A percentile compares a stretch with the other conserved stretches of the same genome.
Conservation (phyloP, 495 filamentous ascomycete species). For the Aspergillus affinis region DNA sequence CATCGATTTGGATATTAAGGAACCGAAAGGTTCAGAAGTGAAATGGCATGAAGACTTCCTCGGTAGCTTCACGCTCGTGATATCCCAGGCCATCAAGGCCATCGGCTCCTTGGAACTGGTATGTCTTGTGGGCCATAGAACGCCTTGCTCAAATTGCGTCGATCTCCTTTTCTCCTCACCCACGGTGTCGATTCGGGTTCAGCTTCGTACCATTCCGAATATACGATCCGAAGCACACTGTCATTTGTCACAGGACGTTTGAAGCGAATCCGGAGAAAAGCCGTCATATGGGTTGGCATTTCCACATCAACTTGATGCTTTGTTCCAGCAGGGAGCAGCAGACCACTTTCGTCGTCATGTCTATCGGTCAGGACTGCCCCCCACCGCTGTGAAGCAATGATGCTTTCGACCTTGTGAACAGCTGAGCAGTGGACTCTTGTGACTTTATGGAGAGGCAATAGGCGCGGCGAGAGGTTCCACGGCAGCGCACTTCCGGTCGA, state of each 20-base stretch:
- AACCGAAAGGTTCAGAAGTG: not conserved
- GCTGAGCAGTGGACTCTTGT: not conserved
- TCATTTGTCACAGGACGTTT: not conserved
- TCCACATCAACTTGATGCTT: not conserved
- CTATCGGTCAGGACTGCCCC: not conserved
- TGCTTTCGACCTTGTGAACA: not conserved
- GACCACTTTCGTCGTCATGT: not conserved
- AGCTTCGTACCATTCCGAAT: too few species aligned
- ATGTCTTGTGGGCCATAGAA: not conserved
- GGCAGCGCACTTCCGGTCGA: not conserved
- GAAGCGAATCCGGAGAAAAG: not conserved
- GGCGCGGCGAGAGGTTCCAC: not conserved
- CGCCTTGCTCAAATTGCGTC: too few species aligned
- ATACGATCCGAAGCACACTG: not conserved
- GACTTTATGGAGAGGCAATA: not conserved
- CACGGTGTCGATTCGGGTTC: too few species aligned
- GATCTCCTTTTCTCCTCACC: too few species aligned
- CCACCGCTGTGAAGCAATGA: not conserved
- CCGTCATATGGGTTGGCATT: not conserved
- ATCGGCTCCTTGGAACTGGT: not conserved
- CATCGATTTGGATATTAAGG: not conserved
- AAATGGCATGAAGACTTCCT: not conserved
- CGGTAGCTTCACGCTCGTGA: not conserved
- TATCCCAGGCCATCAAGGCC: not conserved
- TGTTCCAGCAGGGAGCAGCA: not conserved